Base-by-base conservation (phyloP, 108 stramenopile genomes). In the Pseudonitzschia multiseries region DNA sequence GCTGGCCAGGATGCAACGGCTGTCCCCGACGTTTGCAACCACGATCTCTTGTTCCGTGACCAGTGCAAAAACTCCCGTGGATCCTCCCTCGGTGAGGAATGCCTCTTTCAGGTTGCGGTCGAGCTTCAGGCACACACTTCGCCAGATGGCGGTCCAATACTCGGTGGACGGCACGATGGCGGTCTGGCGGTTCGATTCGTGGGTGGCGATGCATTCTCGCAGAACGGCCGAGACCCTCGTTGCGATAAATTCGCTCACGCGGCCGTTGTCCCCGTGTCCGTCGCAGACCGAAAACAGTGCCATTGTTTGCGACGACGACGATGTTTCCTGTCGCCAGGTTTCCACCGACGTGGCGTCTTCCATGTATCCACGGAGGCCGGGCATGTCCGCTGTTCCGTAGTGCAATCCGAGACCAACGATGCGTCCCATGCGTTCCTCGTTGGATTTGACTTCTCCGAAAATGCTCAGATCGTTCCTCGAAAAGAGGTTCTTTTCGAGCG, bases 1-100 rank as follows among this genome's bases (percentile, higher is more conserved):
- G 4, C 61, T 15, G 24, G 92, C 81, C 29, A 95, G 73, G 69
- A 97, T 93, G 52, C 89, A 89, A 0, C 95, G 87, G 73, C 90
- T 87, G 73, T 98, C 97, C 1, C 97, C 97, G 8, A 96, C 87
- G 71, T 94, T 94, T 21, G 91, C 97, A 24, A 95, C 88, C 29
- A 93, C 71, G 59, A 96, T 77, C 8, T 80, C 57, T 10, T 75
- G 56, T 15, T 76, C 67, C 28, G 84, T 83, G 27, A 95, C 59
- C 36, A 96, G 48, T 8, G 88, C 90, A 29, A 94, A 82, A 52
- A 96, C 86, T 10, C 82, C 93, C 41, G 96, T 98, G 12, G 83
- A 85, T 48, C 93, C 93, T 51, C 93, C 91, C 29, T 54, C 41
- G 53, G 78, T 27, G 29, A 66, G 14, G 0, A 33, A 46, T 40